Base-by-base conservation (phyloP, 805 yeast species). In the Wickerhamiella galacta region DNA sequence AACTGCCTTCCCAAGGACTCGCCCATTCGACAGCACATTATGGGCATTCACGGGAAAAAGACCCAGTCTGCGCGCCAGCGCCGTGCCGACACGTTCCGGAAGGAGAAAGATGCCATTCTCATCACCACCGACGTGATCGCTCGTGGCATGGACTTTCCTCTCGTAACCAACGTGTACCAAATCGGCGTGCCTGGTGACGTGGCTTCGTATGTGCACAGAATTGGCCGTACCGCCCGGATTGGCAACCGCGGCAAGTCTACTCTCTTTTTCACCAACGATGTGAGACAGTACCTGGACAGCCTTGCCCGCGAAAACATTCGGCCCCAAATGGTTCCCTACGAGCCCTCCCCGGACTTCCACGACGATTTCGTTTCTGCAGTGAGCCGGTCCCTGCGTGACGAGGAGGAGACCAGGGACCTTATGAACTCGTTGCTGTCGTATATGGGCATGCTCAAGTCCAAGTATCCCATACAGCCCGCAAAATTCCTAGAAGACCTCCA, bases 201-300 rank as follows among this genome's bases (percentile, higher is more conserved):
- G 16, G 70, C 85, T n/a, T 75, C 77, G 41, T 83, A 85, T 52
- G 72, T 83, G 37, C 96, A 87, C 58, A 75, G 93, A 55, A 75
- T 87, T 49, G 96, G 96, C 39, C 75, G 96, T 64, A 87, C 95
- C 11, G 96, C 93, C 27, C 72, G 96, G 58, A 93, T 85, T 35
- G 95, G 94, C 36, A 66, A 67, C 37, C 59, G 63, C 16, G 96
- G 96, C 40, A 61, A 65, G 31, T 79, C 94, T 4, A 54, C 70
- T 11, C 52, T 78, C 37, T 73, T 70, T 49, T 46, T 72, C 30
- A 60, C 76, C 20, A 53, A 63, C 40, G 54, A 58, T 31, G 93
- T 83, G 52, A 43, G 56, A 23, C 64, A 65, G 21, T 83, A 70
- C 52, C 54, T 71, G 25, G 56, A 59, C 2, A 36, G 42, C 9